Percentiles rank a stretch among this genome's conserved stretches.
Evolutionary conservation across 176 grass and related monocot genomes (phyloP).

Genomic region (Cymbopogon citratus): DNA sequence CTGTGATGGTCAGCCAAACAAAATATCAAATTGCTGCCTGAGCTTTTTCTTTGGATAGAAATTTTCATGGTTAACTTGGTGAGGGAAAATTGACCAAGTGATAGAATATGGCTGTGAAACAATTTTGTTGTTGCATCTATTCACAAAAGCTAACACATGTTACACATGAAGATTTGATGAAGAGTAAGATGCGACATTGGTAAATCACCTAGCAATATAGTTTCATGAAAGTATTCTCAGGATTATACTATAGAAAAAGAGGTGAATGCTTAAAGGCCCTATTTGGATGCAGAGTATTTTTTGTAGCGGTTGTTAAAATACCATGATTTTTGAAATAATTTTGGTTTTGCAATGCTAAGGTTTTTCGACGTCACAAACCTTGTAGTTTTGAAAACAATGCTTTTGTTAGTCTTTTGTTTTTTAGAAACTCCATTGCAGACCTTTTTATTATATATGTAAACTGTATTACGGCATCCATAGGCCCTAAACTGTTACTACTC

Average conservation of each 20-base stretch:
- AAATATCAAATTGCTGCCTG: constrained; percentile 37
- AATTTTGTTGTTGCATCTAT: not conserved
- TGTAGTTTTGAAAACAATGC: not conserved
- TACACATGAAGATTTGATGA: not conserved
- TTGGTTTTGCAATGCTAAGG: not conserved
- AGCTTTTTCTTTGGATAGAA: constrained; percentile 15
- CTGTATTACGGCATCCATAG: no score
- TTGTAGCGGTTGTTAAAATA: not conserved
- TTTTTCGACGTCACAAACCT: not conserved
- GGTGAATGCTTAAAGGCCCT: not conserved
- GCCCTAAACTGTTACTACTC: no score
- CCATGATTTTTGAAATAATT: not conserved
- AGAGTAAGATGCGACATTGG: not conserved
- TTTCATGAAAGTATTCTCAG: not conserved
- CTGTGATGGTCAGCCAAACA: constrained; percentile 39
- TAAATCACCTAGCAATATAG: not conserved
- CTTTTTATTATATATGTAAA: not conserved
- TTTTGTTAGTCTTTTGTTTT: not conserved
- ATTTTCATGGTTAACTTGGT: constrained; percentile 6
- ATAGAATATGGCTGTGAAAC: constrained; percentile 21
- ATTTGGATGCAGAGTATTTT: not conserved
- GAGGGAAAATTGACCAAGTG: constrained; percentile 7
- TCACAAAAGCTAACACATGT: not conserved
- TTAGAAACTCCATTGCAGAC: not conserved
- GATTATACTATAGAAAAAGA: not conserved